Percentiles rank a stretch among this genome's conserved stretches.
These are phyloP conservation scores for Hyaloscypha hepaticicola DNA, from an alignment of 495 filamentous ascomycete species.

Conservation along the genomic window DNA sequence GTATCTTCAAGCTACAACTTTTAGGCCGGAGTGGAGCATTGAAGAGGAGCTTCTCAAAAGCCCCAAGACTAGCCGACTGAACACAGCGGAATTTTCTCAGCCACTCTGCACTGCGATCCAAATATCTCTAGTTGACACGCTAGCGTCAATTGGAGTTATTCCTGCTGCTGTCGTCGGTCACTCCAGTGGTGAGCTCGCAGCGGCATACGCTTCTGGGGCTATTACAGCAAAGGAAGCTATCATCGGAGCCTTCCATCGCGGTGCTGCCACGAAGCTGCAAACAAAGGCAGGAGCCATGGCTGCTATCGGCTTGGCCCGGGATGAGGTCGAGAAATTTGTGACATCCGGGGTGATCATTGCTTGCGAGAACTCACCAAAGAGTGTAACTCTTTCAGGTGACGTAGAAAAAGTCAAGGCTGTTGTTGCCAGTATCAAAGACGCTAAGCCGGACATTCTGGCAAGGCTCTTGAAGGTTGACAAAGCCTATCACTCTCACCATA, in stretches of 20 bases:
- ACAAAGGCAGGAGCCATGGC: constrained; percentile 5
- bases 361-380: background rate
- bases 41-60: background rate
- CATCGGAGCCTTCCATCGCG: constrained; percentile 48
- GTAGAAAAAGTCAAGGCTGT: constrained; percentile 42
- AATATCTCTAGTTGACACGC: constrained; percentile 41
- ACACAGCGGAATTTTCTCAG: background rate
- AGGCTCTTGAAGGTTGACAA: constrained; percentile 48
- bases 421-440: constrained; percentile 34
- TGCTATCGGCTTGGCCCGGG: constrained; percentile 3
- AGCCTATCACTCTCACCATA: constrained; percentile 51
- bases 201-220: constrained; percentile 42
- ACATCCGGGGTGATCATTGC: background rate
- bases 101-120: constrained; percentile 1
- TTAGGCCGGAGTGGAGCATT: background rate
- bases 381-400: background rate
- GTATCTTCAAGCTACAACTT: constrained; percentile 34
- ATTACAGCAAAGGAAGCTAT: constrained; percentile 46
- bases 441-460: constrained; percentile 43
- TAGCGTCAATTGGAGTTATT: constrained; percentile 40
- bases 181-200: constrained; percentile 62
- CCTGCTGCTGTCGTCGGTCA: constrained; percentile 53
- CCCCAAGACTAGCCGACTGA: background rate
- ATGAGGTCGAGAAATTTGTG: background rate
- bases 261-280: constrained; percentile 14